Percentiles rank a stretch among this genome's conserved stretches.
Evolutionary conservation across 2,329 filamentous ascomycete genomes (phyloP).

Genomic region (Cadophora luteo-olivacea): DNA sequence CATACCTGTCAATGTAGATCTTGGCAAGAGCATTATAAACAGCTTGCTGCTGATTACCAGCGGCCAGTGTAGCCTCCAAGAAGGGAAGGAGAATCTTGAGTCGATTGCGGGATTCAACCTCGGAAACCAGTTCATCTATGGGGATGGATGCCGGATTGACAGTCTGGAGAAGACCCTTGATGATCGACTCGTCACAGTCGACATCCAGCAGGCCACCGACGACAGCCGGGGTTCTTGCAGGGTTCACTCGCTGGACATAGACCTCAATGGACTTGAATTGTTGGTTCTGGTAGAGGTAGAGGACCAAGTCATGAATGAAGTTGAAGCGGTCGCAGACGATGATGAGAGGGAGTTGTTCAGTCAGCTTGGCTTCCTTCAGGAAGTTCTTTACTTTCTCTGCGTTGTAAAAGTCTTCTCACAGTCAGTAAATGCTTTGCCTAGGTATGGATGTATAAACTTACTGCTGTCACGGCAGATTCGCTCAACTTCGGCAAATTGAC

Average conservation of each 20-base stretch:
- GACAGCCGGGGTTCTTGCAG: conserved; percentile 86
- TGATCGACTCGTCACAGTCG: conserved; percentile 95
- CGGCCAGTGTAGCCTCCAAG: conserved; percentile 87
- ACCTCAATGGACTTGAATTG: conserved; percentile 99
- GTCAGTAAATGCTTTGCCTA: too few relatives aligned
- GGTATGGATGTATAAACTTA: conserved; percentile 21
- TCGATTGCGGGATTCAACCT: conserved; percentile 95
- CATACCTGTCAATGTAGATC: conserved; percentile 86
- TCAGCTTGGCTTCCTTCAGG: conserved; percentile 91
- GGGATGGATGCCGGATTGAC: conserved; percentile 86
- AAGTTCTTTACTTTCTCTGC: conserved; percentile 99
- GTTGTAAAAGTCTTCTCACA: conserved; percentile 68
- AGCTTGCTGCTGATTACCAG: conserved; percentile 93
- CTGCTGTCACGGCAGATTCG: conserved; percentile 93
- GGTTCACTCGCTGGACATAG: conserved; percentile 97
- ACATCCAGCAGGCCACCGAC: conserved; percentile 94
- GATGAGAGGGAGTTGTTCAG: conserved; percentile 93
- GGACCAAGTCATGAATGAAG: conserved; percentile 94
- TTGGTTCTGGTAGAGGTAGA: conserved; percentile 98
- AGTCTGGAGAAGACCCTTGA: conserved; percentile 87
- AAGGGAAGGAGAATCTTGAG: conserved; percentile 95
- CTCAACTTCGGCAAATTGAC: conserved; percentile 94
- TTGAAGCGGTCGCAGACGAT: conserved; percentile 99
- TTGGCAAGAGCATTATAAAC: conserved; percentile 98
- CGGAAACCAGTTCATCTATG: conserved; percentile 90